Conservation (phyloP, 768 basidiomycete species). For the Rhodotorula taiwanensis region DNA sequence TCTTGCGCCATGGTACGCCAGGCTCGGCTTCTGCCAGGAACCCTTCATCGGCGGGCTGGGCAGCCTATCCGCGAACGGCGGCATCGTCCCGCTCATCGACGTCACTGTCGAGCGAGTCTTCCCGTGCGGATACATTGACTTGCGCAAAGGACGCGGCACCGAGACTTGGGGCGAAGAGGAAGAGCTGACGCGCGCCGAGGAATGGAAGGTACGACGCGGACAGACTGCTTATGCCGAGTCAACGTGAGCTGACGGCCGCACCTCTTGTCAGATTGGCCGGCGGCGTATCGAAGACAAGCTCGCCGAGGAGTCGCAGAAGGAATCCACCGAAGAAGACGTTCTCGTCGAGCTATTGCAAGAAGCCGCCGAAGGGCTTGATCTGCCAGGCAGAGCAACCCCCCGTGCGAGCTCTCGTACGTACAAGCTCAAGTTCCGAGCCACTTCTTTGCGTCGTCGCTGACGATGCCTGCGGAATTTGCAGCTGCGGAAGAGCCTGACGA, state of each 20-base stretch:
- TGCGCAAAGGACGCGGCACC: conserved; percentile 53
- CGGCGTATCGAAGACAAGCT: conserved; percentile 6
- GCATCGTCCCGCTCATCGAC: conserved; percentile 65
- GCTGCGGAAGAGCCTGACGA: conserved; percentile 31
- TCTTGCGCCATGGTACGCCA: conserved; percentile 78
- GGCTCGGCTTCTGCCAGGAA: conserved; percentile 64
- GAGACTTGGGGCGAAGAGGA: conserved; percentile 52
- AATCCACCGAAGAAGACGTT: conserved; percentile 17
- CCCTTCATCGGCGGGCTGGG: conserved; percentile 69
- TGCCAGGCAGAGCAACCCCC: background rate
- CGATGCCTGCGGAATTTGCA: background rate
- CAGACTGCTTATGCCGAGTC: background rate
- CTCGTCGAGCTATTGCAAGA: conserved; percentile 28
- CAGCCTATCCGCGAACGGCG: conserved; percentile 75
- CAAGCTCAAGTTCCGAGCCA: too few relatives aligned
- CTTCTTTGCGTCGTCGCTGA: background rate
- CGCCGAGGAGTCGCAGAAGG: conserved; percentile 13
- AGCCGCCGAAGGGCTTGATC: conserved; percentile 1
- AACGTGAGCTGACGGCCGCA: background rate
- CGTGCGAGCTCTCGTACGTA: background rate
- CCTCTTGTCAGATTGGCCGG: conserved; percentile 6
- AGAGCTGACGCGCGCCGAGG: conserved; percentile 6
- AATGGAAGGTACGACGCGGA: conserved; percentile 21
- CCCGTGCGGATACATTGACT: conserved; percentile 74
- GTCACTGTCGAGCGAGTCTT: conserved; percentile 65